Conservation (phyloP, 768 basidiomycete species). For the Exidia glandulosa region DNA sequence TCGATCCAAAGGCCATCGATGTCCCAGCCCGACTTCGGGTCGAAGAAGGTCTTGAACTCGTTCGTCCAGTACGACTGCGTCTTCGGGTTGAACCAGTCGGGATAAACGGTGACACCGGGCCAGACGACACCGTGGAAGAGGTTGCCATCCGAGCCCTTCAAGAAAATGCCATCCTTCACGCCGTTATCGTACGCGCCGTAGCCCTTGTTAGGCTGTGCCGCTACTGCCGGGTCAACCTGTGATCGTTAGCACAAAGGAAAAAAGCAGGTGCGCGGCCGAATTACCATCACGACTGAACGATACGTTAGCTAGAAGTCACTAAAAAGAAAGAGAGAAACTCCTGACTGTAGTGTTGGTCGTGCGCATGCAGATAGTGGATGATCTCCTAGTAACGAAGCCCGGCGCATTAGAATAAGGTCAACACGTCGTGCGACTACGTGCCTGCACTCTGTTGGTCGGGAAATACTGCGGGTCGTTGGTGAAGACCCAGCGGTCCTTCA, state of each 20-base stretch:
- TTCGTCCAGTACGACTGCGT: slow-evolving; percentile 34
- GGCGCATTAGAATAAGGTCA: no score
- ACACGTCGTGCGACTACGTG: no score
- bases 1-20: slow-evolving; percentile 63
- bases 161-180: slow-evolving; percentile 39
- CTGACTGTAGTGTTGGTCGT: slow-evolving; percentile 49
- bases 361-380: slow-evolving; percentile 45
- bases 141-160: slow-evolving; percentile 53
- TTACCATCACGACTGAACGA: slow-evolving; percentile 52
- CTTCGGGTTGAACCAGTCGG: slow-evolving; percentile 55
- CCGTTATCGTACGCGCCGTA: slow-evolving; percentile 50
- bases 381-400: no score
- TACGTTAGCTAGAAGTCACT: background rate
- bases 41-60: slow-evolving; percentile 49
- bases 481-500: slow-evolving; percentile 55
- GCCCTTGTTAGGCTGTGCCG: slow-evolving; percentile 32
- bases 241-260: no score
- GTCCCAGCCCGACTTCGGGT: slow-evolving; percentile 40
- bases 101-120: slow-evolving; percentile 51
- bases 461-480: slow-evolving; percentile 61
- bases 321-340: background rate
- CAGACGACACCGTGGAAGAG: slow-evolving; percentile 47
- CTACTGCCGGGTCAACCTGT: slow-evolving; percentile 66
- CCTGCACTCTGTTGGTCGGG: slow-evolving; percentile 48
- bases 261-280: no score